phyloP scores from a whole-genome alignment of 176 grass and related monocot genomes.

The Avena insularis region DNA sequence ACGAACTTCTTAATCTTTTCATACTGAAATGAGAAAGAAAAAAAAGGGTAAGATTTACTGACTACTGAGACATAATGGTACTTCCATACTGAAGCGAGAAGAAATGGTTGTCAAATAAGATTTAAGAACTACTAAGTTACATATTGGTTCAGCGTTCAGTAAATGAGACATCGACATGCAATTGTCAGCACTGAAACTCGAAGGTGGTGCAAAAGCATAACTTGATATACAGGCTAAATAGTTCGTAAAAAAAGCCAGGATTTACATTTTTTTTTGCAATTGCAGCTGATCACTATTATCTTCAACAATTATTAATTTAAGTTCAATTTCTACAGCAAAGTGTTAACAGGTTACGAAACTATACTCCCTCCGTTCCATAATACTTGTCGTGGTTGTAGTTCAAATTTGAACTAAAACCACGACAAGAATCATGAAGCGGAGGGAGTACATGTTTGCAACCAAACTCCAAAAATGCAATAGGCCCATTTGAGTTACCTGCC shows the following conservation, averaged over 20 bases:
- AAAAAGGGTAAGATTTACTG: background rate
- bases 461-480: conserved; percentile 11
- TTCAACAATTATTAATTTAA: background rate
- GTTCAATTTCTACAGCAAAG: conserved; percentile 10
- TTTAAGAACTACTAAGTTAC: background rate
- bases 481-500: conserved; percentile 65
- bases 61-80: background rate
- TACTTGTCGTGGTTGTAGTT: no score
- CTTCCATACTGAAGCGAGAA: background rate
- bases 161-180: conserved; percentile 5
- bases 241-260: background rate
- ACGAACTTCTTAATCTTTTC: conserved; percentile 84
- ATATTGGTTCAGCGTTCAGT: background rate
- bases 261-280: background rate
- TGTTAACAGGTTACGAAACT: background rate
- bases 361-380: no score
- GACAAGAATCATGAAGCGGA: no score
- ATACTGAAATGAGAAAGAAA: conserved; percentile 62
- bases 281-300: background rate
- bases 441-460: conserved; percentile 21
- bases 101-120: background rate
- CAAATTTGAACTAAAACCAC: no score
- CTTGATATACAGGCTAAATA: background rate
- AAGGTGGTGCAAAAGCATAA: conserved; percentile 16
- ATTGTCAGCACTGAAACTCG: background rate